phyloP scores from a whole-genome alignment of 1,284 basidiomycete genomes.

The Sporisorium iseilematis-ciliati region DNA sequence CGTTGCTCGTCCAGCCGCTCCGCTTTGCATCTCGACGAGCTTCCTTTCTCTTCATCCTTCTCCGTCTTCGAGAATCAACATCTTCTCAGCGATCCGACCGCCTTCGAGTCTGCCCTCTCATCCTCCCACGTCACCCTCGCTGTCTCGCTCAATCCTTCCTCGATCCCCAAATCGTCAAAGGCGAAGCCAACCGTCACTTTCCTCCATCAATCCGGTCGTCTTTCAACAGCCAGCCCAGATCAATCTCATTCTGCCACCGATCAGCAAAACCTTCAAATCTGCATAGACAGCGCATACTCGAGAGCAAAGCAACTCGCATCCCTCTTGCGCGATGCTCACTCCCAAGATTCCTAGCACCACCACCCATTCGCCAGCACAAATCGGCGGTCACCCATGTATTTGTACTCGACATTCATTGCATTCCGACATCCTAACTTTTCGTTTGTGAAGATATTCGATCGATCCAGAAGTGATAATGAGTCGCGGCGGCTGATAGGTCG shows the following conservation, averaged over 20 bases:
- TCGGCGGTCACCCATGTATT: constrained; percentile 20
- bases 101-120: constrained; percentile 88
- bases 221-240: constrained; percentile 19
- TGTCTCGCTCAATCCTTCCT: constrained; percentile 21
- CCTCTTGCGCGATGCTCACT: constrained; percentile 28
- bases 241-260: constrained; percentile 10
- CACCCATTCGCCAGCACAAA: background rate
- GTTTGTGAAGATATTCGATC: background rate
- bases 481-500: too few relatives aligned
- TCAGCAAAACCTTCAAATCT: constrained; percentile 36
- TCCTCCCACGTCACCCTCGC: constrained; percentile 50
- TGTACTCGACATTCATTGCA: constrained; percentile 31
- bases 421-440: constrained; percentile 2
- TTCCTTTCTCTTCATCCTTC: constrained; percentile 79
- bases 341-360: background rate
- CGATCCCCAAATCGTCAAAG: constrained; percentile 12
- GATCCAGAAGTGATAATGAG: background rate
- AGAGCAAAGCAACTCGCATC: constrained; percentile 20
- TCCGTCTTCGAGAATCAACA: constrained; percentile 82
- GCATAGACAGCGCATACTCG: constrained; percentile 32
- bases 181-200: constrained; percentile 24
- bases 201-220: constrained; percentile 39
- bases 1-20: constrained; percentile 75
- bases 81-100: constrained; percentile 83
- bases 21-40: constrained; percentile 73